phyloP scores from a whole-genome alignment of 257 asterid genomes.

The Gynochthodes officinalis region DNA sequence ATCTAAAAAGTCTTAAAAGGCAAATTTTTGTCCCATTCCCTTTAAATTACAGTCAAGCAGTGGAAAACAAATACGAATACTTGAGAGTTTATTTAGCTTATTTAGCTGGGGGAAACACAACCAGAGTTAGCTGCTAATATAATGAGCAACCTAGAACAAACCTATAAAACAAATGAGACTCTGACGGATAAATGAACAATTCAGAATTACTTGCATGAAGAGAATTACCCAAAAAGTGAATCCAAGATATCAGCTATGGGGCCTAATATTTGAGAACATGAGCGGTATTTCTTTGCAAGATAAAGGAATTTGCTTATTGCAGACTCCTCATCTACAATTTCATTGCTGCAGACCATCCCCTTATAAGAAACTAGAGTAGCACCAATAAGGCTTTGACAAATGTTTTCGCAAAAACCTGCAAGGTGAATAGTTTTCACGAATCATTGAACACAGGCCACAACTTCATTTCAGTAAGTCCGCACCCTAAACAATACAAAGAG shows the following conservation, averaged over 20 bases:
- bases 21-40: not conserved
- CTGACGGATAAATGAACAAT: not conserved
- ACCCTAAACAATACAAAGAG: not conserved
- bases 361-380: constrained; percentile 60
- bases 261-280: constrained; percentile 69
- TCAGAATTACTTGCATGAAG: not conserved
- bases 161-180: not conserved
- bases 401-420: constrained; percentile 39
- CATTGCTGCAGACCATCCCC: constrained; percentile 41
- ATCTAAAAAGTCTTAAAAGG: not conserved
- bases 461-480: not conserved
- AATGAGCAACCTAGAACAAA: not conserved
- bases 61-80: not conserved
- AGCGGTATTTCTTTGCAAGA: constrained; percentile 62
- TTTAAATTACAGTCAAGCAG: not conserved
- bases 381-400: constrained; percentile 74
- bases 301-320: constrained; percentile 44
- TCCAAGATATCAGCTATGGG: constrained; percentile 78
- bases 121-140: not conserved
- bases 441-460: not conserved
- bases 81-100: not conserved
- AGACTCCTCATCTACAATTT: constrained; percentile 35
- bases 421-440: constrained; percentile 21
- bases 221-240: constrained; percentile 47
- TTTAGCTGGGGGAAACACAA: not conserved